Conservation (phyloP, 768 basidiomycete genomes). For the Rhodosporidiobolus odoratus region DNA sequence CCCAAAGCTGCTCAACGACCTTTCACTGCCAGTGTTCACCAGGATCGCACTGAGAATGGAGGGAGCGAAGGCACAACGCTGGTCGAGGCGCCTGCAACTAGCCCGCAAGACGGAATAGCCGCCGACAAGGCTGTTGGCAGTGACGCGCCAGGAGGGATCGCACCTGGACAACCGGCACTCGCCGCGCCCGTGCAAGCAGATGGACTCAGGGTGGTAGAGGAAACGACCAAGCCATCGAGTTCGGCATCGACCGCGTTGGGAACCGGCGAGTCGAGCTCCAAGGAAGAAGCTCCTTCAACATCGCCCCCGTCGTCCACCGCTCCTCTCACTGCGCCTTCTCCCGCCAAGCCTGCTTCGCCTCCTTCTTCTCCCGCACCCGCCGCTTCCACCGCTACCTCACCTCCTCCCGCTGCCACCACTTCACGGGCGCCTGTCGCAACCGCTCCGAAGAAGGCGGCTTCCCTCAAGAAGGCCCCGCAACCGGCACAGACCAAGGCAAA, state of each 20-base stretch:
- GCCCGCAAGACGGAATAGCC: background rate
- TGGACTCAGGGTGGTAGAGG: too few species aligned
- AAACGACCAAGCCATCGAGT: too few species aligned
- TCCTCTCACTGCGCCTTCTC: background rate
- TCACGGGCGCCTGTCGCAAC: background rate
- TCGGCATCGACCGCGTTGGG: too few species aligned
- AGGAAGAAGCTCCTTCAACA: too few species aligned
- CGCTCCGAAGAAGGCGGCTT: slow-evolving; percentile 23
- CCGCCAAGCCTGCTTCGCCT: background rate
- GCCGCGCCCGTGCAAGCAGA: too few species aligned
- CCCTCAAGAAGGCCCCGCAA: too few species aligned
- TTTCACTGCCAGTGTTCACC: slow-evolving; percentile 5
- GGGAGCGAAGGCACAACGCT: slow-evolving; percentile 1
- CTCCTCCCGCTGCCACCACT: background rate
- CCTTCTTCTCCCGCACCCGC: background rate
- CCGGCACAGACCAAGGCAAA: too few species aligned
- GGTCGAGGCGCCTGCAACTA: background rate
- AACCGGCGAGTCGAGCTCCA: too few species aligned
- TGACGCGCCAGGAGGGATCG: background rate
- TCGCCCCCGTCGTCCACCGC: background rate
- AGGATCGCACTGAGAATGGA: too few species aligned
- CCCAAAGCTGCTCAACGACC: slow-evolving; percentile 21
- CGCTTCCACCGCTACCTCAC: slow-evolving; percentile 3
- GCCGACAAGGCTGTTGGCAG: background rate
- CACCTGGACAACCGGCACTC: too few species aligned